phyloP scores from a whole-genome alignment of 2,329 filamentous ascomycete species.

The Verticillium nonalfalfae region DNA sequence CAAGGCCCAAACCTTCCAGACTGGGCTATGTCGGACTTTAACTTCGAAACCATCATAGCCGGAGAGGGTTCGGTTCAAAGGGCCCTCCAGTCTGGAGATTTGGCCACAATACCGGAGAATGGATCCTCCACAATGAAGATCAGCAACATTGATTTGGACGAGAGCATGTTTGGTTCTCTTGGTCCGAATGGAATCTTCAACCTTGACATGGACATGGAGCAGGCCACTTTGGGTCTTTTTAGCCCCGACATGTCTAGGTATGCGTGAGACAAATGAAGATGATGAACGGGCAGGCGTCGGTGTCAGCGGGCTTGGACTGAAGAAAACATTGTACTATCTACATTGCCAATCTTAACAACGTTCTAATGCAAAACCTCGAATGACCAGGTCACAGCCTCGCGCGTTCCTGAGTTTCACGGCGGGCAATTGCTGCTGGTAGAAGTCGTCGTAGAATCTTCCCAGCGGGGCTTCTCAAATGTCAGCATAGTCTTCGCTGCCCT shows the following conservation, averaged over 20 bases:
- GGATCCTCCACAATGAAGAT: not conserved
- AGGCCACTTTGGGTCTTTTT: not conserved
- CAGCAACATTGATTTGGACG: conserved; percentile 1
- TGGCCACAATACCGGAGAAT: not conserved
- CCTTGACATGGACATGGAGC: conserved; percentile 3
- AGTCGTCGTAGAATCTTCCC: conserved; percentile 7
- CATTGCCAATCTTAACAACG: not conserved
- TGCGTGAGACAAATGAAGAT: not conserved
- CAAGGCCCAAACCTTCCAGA: not conserved
- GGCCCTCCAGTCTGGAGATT: not conserved
- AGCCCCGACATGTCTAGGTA: not conserved
- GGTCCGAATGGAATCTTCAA: conserved; percentile 2
- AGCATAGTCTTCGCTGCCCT: not conserved
- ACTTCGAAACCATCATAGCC: conserved; percentile 3
- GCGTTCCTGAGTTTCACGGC: not conserved
- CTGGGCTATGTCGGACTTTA: conserved; percentile 7
- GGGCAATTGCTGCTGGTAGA: conserved; percentile 1
- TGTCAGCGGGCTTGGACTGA: not conserved
- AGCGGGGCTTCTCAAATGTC: not conserved
- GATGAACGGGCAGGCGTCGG: not conserved
- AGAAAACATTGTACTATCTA: not conserved
- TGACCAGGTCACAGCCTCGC: not conserved
- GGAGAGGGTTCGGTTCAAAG: not conserved
- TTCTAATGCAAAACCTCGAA: not conserved
- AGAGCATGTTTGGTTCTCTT: conserved; percentile 1